These are phyloP conservation scores for Neonectria hederae DNA, from an alignment of 2,329 filamentous ascomycete genomes.

Conservation along the genomic window DNA sequence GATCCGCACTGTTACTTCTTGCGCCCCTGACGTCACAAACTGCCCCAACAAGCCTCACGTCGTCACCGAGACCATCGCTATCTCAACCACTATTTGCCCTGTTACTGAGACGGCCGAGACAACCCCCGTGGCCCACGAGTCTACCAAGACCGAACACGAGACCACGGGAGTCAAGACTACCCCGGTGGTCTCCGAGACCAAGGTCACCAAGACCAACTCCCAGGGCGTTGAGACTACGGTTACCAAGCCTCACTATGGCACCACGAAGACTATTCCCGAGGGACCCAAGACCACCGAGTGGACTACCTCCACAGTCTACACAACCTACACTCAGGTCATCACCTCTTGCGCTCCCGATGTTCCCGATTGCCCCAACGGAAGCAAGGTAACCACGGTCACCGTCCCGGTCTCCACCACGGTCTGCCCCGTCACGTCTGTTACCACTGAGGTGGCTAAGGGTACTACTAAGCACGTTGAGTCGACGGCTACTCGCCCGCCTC, in stretches of 20 bases:
- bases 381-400: slow-evolving; percentile 40
- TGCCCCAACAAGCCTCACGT: slow-evolving; percentile 17
- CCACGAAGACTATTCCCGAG: not conserved
- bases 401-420: slow-evolving; percentile 48
- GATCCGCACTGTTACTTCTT: slow-evolving; percentile 34
- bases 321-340: slow-evolving; percentile 41
- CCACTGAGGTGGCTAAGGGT: not conserved
- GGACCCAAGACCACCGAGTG: slow-evolving; percentile 13
- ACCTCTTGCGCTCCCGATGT: slow-evolving; percentile 45
- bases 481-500: no score
- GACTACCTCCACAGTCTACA: slow-evolving; percentile 48
- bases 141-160: not conserved
- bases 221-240: no score
- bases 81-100: slow-evolving; percentile 34
- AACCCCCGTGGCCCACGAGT: not conserved
- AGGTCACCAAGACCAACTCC: not conserved
- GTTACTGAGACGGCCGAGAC: slow-evolving; percentile 24
- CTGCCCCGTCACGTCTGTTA: slow-evolving; percentile 8
- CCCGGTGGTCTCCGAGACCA: no score
- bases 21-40: slow-evolving; percentile 31
- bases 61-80: slow-evolving; percentile 29
- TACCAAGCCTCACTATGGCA: not conserved
- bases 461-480: no score
- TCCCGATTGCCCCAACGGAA: slow-evolving; percentile 42
- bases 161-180: not conserved